Percentiles rank a stretch among this genome's conserved stretches.
phyloP scores from a whole-genome alignment of 2,329 filamentous ascomycete species.

The Elsinoe necatrix region DNA sequence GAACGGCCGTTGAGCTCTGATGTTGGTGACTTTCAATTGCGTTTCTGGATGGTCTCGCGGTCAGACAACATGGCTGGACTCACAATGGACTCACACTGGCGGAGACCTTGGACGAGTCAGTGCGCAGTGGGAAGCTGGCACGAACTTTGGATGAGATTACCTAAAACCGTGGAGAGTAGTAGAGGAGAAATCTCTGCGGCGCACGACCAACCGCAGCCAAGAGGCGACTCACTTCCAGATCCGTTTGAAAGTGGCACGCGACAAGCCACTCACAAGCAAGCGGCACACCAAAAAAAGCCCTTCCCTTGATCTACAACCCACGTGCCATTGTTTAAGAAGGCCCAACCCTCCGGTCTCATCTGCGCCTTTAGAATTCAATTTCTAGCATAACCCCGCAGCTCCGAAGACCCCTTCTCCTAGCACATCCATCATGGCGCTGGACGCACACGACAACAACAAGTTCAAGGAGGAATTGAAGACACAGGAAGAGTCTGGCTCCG shows the following conservation, averaged over 20 bases:
- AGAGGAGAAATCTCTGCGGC: background rate
- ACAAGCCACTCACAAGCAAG: conserved; percentile 6
- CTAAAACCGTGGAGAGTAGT: background rate
- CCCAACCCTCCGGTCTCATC: background rate
- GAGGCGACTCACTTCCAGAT: conserved; percentile 5
- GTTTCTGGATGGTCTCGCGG: background rate
- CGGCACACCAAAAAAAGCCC: background rate
- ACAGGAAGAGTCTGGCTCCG: conserved; percentile 4
- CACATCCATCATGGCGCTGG: background rate
- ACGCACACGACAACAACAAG: conserved; percentile 13
- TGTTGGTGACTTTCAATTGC: background rate
- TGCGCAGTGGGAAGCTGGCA: background rate
- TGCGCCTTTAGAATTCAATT: background rate
- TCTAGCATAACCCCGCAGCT: background rate
- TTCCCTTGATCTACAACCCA: background rate
- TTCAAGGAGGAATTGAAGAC: conserved; percentile 12
- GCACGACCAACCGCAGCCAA: background rate
- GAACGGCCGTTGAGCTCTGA: background rate
- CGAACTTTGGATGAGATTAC: background rate
- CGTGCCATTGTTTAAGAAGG: conserved; percentile 7
- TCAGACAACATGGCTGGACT: background rate
- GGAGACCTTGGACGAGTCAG: background rate
- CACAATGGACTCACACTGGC: background rate
- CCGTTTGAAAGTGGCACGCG: conserved; percentile 13
- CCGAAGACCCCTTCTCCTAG: background rate